phyloP scores from a whole-genome alignment of 1,284 basidiomycete genomes.

The Heterobasidion occidentale region DNA sequence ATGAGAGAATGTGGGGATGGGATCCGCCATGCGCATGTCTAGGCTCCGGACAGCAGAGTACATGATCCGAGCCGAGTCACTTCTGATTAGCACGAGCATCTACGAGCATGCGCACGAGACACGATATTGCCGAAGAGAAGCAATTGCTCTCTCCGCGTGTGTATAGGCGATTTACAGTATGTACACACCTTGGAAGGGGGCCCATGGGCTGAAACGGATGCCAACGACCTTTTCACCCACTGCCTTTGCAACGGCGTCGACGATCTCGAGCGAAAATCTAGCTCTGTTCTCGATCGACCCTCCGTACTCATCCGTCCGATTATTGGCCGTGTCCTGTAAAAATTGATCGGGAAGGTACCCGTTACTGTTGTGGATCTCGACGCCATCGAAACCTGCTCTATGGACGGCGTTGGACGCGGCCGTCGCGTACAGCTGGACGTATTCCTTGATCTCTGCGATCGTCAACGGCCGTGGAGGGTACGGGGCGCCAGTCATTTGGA shows the following conservation, averaged over 20 bases:
- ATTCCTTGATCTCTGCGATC: conserved; percentile 32
- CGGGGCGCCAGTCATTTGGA: not conserved
- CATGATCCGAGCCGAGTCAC: not conserved
- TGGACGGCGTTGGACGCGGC: conserved; percentile 33
- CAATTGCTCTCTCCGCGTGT: not conserved
- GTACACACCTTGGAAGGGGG: conserved; percentile 23
- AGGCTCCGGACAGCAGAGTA: too few relatives aligned
- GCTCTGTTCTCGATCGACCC: conserved; percentile 24
- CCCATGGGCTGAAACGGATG: conserved; percentile 49
- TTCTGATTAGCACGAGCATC: too few relatives aligned
- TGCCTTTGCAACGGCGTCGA: conserved; percentile 29
- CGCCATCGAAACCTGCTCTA: not conserved
- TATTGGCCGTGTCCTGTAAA: conserved; percentile 22
- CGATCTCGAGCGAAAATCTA: conserved; percentile 38
- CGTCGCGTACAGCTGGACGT: conserved; percentile 26
- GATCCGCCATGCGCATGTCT: conserved; percentile 39
- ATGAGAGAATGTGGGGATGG: conserved; percentile 32
- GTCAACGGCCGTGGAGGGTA: conserved; percentile 17
- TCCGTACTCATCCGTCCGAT: conserved; percentile 33
- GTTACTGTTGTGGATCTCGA: conserved; percentile 30
- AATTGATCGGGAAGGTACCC: conserved; percentile 18
- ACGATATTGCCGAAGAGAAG: too few relatives aligned
- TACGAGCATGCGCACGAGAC: too few relatives aligned
- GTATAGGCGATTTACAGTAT: not conserved
- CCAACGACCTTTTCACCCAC: conserved; percentile 32